Evolutionary conservation across 768 basidiomycete species (phyloP).

Genomic region (Sarcodon sp.): DNA sequence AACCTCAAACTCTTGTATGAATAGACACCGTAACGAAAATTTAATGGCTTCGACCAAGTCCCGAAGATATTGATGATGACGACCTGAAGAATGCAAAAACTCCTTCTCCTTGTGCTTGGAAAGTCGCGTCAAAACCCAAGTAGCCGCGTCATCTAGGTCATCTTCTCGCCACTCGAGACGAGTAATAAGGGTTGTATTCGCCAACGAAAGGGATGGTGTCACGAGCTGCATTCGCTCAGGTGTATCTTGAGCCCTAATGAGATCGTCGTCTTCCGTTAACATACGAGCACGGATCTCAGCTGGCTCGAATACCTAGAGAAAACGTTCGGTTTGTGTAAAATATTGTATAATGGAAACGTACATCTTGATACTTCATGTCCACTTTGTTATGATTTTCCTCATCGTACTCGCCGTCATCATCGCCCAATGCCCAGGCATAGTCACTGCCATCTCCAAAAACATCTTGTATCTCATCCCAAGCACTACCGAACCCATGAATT

Average conservation of each 20-base stretch:
- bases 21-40: constrained; percentile 67
- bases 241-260: constrained; percentile 80
- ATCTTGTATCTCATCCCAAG: constrained; percentile 92
- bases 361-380: constrained; percentile 80
- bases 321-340: constrained; percentile 2
- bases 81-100: constrained; percentile 58
- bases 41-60: constrained; percentile 72
- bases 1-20: constrained; percentile 84
- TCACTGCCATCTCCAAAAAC: constrained; percentile 96
- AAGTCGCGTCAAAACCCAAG: constrained; percentile 79
- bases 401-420: constrained; percentile 48
- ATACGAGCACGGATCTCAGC: constrained; percentile 85
- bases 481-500: constrained; percentile 30
- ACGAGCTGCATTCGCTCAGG: constrained; percentile 95
- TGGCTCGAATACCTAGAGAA: constrained; percentile 84
- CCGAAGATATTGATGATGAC: constrained; percentile 43
- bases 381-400: constrained; percentile 44
- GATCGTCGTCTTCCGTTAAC: constrained; percentile 88
- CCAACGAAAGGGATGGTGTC: constrained; percentile 74
- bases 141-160: constrained; percentile 70
- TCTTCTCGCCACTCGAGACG: constrained; percentile 22
- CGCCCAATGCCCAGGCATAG: constrained; percentile 88
- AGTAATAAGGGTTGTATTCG: constrained; percentile 8
- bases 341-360: constrained; percentile 23
- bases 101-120: constrained; percentile 58